Evolutionary conservation across 805 yeast species (phyloP).

Genomic region (Ogataea nonfermentans): DNA sequence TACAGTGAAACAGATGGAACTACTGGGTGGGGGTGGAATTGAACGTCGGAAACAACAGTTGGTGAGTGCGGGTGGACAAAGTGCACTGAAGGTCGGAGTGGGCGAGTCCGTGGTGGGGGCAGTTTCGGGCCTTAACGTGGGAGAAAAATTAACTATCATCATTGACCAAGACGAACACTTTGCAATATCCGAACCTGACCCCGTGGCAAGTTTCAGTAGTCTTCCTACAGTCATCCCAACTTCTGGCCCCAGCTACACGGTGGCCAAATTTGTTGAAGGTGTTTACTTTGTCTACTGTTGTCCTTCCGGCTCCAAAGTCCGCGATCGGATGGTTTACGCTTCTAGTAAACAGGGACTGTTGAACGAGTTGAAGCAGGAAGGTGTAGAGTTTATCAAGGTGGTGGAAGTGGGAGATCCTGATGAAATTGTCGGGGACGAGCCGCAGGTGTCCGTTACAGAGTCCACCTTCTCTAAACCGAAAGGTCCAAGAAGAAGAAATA

Average conservation of each 20-base stretch:
- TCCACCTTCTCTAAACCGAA: conserved; percentile 56
- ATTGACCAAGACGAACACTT: conserved; percentile 15
- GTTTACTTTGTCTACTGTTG: conserved; percentile 75
- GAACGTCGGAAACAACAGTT: conserved; percentile 22
- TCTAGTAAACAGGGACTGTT: conserved; percentile 67
- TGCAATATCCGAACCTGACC: conserved; percentile 14
- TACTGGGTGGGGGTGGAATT: conserved; percentile 35
- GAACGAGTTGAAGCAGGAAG: conserved; percentile 43
- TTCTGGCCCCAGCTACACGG: conserved; percentile 56
- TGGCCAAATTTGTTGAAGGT: conserved; percentile 43
- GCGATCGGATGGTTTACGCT: conserved; percentile 91
- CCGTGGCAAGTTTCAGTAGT: conserved; percentile 19
- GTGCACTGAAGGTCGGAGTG: conserved; percentile 15
- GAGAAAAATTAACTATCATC: conserved; percentile 14
- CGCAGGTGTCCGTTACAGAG: conserved; percentile 6
- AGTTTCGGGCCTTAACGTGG: conserved; percentile 2
- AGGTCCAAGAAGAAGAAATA: conserved; percentile 59
- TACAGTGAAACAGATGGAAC: conserved; percentile 44
- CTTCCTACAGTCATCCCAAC: conserved; percentile 35
- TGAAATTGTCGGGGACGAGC: conserved; percentile 58
- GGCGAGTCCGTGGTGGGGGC: conserved; percentile 5
- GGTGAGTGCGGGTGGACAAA: conserved; percentile 19
- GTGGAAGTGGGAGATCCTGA: conserved; percentile 73
- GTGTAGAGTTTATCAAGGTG: conserved; percentile 42
- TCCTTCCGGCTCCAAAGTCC: conserved; percentile 86